Base-by-base conservation (phyloP, 306 rosid genomes). In the Prinsepia uniflora region DNA sequence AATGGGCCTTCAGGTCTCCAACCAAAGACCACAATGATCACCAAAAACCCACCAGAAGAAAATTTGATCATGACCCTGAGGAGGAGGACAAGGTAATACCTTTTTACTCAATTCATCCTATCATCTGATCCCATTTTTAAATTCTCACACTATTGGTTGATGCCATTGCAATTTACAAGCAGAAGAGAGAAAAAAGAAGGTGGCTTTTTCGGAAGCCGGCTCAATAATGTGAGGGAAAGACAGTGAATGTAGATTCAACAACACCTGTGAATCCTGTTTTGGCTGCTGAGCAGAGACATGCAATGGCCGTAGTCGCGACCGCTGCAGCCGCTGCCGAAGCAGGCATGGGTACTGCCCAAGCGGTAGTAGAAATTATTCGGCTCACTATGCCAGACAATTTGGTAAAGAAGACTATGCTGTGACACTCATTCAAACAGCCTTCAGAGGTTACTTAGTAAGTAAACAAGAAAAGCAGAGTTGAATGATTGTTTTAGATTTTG, bases 361-460 rank as follows among this genome's bases (percentile, higher is more conserved):
- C 72, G 8, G 74, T 75, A 3, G 78, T 44, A 36, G 63, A 73
- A 55, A 74, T 73, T 61, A 78, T 73, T 39, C 50, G 63, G 55
- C 75, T 61, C 34, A 73, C 72, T 20, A 48, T 41, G 49, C 79
- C 68, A 18, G 53, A 40, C 42, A 73, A 13, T 49, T 74, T 47
- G 47, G 14, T 39, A 64, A 18, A 55, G 59, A 69, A 18, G 76
- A 68, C 5, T 70, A 40, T 57, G 79, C 76, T 6, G 79, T 72
- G 65, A 39, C 70, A n/a, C 44, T 75, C 46, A 79, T 79, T 74
- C 83, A 79, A 75, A 70, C 79, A 6, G 70, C 79, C 15, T 74
- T 79, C 50, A 75, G 83, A 75, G 79, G 83, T 15, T 79, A 74
- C 48, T 74, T 79, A 36, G 83, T 79, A 41, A 73, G 78, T 73